A percentile compares a stretch with the other conserved stretches of the same genome.
Evolutionary conservation across 495 filamentous ascomycete genomes (phyloP).

Genomic region (Bathelium albidoporum): DNA sequence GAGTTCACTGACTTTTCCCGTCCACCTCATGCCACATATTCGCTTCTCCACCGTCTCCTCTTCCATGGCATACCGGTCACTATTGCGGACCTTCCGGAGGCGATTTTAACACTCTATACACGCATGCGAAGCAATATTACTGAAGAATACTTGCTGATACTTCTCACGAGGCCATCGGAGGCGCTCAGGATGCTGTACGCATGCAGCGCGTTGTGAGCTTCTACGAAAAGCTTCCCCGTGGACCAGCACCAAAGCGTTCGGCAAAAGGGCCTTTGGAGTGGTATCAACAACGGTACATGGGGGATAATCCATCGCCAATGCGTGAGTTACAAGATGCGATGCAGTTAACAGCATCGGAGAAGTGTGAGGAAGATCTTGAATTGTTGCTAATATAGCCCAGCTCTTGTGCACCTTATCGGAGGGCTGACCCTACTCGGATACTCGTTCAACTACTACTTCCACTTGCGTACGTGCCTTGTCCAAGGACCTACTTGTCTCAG

Average conservation of each 20-base stretch:
- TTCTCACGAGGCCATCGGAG: slow-evolving; percentile 64
- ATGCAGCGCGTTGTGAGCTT: slow-evolving; percentile 96
- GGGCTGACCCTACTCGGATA: slow-evolving; percentile 71
- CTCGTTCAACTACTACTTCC: slow-evolving; percentile 98
- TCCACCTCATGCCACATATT: no score
- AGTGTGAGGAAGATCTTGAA: neutral
- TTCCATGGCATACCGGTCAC: no score
- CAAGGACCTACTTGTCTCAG: slow-evolving; percentile 17
- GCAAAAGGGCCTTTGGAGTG: slow-evolving; percentile 66
- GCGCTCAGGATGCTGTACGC: slow-evolving; percentile 83
- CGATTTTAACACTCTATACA: no score
- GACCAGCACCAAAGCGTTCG: slow-evolving; percentile 69
- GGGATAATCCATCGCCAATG: slow-evolving; percentile 73
- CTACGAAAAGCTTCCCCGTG: slow-evolving; percentile 94
- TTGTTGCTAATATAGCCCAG: slow-evolving; percentile 36
- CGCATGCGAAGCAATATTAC: no score
- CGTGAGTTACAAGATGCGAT: slow-evolving; percentile 53
- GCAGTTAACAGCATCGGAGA: neutral
- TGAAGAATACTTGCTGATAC: slow-evolving; percentile 25
- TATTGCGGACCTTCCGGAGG: no score
- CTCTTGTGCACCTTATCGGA: slow-evolving; percentile 74
- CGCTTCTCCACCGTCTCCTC: no score
- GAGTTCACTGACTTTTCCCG: slow-evolving; percentile 36
- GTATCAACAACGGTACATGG: slow-evolving; percentile 92
- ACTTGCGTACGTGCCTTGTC: slow-evolving; percentile 62